Evolutionary conservation across 2,329 filamentous ascomycete genomes (phyloP).

Genomic region (Microsporum canis): DNA sequence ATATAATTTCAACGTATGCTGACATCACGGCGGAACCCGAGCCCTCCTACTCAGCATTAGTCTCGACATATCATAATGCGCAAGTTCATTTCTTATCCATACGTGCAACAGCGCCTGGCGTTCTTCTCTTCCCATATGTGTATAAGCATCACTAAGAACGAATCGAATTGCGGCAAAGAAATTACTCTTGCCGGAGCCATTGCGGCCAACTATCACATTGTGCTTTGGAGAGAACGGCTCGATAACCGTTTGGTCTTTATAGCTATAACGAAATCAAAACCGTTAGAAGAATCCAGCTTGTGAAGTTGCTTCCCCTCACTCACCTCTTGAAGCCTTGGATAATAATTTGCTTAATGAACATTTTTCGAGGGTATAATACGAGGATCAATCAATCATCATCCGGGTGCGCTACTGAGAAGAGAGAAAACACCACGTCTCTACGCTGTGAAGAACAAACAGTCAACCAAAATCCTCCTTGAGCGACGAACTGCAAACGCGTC

Average conservation of each 20-base stretch:
- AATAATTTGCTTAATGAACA: conserved; percentile 99
- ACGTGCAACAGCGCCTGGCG: conserved; percentile 85
- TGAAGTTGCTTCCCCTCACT: conserved; percentile 15
- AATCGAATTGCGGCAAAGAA: conserved; percentile 99
- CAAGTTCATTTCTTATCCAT: conserved; percentile 17
- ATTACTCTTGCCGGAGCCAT: conserved; percentile 98
- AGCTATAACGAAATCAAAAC: conserved; percentile 46
- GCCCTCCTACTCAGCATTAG: conserved; percentile 53
- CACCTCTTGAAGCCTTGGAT: conserved; percentile 99
- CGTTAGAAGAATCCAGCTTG: conserved; percentile 9
- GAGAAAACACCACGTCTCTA: neutral
- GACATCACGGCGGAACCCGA: conserved; percentile 97
- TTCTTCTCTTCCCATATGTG: conserved; percentile 89
- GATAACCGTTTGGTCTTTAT: conserved; percentile 98
- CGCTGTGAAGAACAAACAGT: neutral
- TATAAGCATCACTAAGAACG: conserved; percentile 95
- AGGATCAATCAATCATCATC: neutral
- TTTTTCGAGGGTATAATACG: conserved; percentile 33
- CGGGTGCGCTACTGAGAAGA: neutral
- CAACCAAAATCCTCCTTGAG: neutral
- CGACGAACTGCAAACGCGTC: neutral
- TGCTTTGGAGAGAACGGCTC: conserved; percentile 95
- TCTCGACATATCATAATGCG: neutral
- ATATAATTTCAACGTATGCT: conserved; percentile 98
- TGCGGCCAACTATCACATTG: conserved; percentile 97